Conservation (phyloP, 73 alveolate genomes). For the Effrenium voratum region DNA sequence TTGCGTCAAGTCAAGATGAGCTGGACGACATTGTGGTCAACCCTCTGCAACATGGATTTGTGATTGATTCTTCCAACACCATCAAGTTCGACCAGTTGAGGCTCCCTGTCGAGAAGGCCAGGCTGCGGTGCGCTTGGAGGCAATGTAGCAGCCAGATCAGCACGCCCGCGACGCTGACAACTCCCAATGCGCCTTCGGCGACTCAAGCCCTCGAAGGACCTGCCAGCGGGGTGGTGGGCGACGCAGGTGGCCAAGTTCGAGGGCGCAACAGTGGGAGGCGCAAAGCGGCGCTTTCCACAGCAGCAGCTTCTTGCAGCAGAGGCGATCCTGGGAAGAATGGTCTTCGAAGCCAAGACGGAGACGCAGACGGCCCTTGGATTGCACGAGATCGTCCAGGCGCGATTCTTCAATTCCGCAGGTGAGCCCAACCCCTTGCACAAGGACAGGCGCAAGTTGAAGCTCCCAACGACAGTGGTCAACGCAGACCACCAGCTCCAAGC, state of each 20-base stretch:
- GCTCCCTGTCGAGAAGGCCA: background rate
- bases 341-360: background rate
- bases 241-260: background rate
- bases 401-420: background rate
- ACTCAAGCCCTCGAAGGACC: background rate
- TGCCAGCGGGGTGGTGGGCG: conserved; percentile 1
- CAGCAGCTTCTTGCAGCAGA: background rate
- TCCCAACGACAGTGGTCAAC: background rate
- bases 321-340: background rate
- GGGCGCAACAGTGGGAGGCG: background rate
- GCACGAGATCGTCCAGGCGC: background rate
- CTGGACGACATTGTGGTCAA: background rate
- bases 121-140: background rate
- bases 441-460: background rate
- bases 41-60: background rate
- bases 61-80: background rate
- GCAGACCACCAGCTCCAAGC: background rate
- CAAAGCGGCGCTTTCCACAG: background rate
- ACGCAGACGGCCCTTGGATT: background rate
- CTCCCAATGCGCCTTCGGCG: background rate
- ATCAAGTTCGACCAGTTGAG: background rate
- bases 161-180: background rate
- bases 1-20: background rate
- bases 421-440: background rate
- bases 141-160: no score